Percentiles rank a stretch among this genome's conserved stretches.
These are phyloP conservation scores for Aureobasidium uvarum DNA, from an alignment of 2,329 filamentous ascomycete species.

Conservation along the genomic window DNA sequence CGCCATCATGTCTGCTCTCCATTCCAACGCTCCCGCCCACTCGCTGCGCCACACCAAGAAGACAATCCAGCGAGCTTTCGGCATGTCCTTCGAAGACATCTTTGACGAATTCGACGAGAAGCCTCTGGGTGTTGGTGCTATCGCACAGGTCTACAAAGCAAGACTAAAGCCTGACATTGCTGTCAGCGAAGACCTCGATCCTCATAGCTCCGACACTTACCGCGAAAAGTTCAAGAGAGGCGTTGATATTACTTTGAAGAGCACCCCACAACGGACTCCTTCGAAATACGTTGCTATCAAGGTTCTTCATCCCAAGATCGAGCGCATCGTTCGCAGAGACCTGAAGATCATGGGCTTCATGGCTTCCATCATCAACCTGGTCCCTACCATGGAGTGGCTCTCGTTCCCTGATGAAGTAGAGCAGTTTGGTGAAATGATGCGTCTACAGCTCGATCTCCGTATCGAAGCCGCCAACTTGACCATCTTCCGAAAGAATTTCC, in stretches of 20 bases:
- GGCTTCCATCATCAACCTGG: slow-evolving; percentile 74
- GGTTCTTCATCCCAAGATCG: slow-evolving; percentile 88
- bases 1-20: slow-evolving; percentile 86
- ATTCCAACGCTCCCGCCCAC: slow-evolving; percentile 92
- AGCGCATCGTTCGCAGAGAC: slow-evolving; percentile 85
- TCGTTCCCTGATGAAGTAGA: slow-evolving; percentile 90
- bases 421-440: slow-evolving; percentile 99
- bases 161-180: slow-evolving; percentile 80
- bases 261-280: slow-evolving; percentile 76
- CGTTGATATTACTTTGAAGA: slow-evolving; percentile 83
- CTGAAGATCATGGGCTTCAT: slow-evolving; percentile 93
- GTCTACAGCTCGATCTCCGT: slow-evolving; percentile 88
- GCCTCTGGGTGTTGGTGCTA: slow-evolving; percentile 89
- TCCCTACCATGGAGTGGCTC: slow-evolving; percentile 96
- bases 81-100: slow-evolving; percentile 78
- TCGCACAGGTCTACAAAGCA: slow-evolving; percentile 96
- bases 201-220: slow-evolving; percentile 50
- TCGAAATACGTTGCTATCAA: slow-evolving; percentile 95
- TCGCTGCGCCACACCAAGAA: slow-evolving; percentile 74
- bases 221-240: slow-evolving; percentile 72
- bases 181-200: slow-evolving; percentile 56
- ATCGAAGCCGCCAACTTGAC: slow-evolving; percentile 91
- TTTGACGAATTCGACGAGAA: slow-evolving; percentile 93
- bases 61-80: slow-evolving; percentile 80
- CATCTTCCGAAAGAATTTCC: slow-evolving; percentile 87